A percentile compares a stretch with the other conserved stretches of the same genome.
Evolutionary conservation across 257 asterid genomes (phyloP).

Genomic region (Galeopsis tetrahit): DNA sequence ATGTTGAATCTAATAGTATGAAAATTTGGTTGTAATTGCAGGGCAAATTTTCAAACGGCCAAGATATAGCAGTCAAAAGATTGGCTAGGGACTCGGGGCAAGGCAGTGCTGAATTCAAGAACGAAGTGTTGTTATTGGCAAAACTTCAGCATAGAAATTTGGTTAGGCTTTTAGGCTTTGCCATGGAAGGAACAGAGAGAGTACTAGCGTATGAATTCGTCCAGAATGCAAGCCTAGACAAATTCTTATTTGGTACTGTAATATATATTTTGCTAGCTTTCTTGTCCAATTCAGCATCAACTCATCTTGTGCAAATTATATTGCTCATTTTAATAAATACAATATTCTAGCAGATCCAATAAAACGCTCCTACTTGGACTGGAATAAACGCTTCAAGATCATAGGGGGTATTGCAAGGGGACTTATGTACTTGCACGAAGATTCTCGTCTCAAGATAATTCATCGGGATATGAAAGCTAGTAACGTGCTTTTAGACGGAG

Average conservation of each 20-base stretch:
- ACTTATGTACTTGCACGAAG: slow-evolving; percentile 51
- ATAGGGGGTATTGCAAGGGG: slow-evolving; percentile 50
- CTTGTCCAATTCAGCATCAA: neutral
- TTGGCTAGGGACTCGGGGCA: slow-evolving; percentile 34
- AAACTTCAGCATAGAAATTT: slow-evolving; percentile 43
- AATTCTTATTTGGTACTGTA: slow-evolving; percentile 36
- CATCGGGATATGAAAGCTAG: slow-evolving; percentile 55
- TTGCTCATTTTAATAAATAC: neutral
- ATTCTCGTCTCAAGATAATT: slow-evolving; percentile 50
- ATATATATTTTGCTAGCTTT: neutral
- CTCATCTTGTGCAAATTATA: neutral
- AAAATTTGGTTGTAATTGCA: neutral
- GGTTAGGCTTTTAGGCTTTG: slow-evolving; percentile 40
- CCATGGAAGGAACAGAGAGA: slow-evolving; percentile 31
- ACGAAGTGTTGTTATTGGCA: slow-evolving; percentile 41
- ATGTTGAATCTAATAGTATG: no score
- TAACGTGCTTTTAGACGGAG: slow-evolving; percentile 46
- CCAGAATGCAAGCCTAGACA: slow-evolving; percentile 39
- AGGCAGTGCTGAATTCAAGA: slow-evolving; percentile 45
- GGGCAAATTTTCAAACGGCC: slow-evolving; percentile 35
- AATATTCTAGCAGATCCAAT: neutral
- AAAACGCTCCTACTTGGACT: slow-evolving; percentile 33
- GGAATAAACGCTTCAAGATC: slow-evolving; percentile 48
- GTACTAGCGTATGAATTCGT: slow-evolving; percentile 35
- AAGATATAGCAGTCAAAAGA: slow-evolving; percentile 44